Evolutionary conservation across 192 early-diverging fungal species (phyloP).

Genomic region (Geosiphon pyriformis): DNA sequence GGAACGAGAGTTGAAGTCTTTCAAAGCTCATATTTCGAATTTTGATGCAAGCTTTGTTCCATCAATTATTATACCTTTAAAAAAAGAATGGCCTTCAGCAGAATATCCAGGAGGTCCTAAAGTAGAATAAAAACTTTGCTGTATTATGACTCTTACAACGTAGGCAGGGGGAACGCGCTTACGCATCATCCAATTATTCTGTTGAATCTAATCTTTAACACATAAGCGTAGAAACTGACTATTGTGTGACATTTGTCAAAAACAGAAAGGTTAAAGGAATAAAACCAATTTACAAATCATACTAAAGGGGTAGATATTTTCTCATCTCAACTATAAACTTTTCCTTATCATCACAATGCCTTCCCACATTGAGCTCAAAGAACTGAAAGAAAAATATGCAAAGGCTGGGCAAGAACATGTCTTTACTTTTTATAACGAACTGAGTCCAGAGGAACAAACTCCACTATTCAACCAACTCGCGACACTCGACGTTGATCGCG

Average conservation of each 20-base stretch:
- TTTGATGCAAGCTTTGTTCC: background rate
- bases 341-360: constrained; percentile 13
- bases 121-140: no score
- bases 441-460: constrained; percentile 52
- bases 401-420: constrained; percentile 83
- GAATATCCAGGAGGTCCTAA: background rate
- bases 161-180: no score
- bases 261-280: no score
- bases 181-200: no score
- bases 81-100: background rate
- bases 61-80: background rate
- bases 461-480: constrained; percentile 61
- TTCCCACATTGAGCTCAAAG: constrained; percentile 30
- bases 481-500: constrained; percentile 69
- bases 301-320: background rate
- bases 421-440: constrained; percentile 72
- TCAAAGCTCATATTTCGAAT: background rate
- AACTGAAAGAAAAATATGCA: constrained; percentile 57
- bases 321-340: background rate
- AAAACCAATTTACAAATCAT: background rate
- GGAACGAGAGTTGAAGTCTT: background rate
- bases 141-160: no score
- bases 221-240: no score
- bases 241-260: no score
- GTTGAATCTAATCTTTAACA: no score